Percentiles rank a stretch among this genome's conserved stretches.
Conservation (phyloP, 176 grass and related monocot species). For the Avena sativa region DNA sequence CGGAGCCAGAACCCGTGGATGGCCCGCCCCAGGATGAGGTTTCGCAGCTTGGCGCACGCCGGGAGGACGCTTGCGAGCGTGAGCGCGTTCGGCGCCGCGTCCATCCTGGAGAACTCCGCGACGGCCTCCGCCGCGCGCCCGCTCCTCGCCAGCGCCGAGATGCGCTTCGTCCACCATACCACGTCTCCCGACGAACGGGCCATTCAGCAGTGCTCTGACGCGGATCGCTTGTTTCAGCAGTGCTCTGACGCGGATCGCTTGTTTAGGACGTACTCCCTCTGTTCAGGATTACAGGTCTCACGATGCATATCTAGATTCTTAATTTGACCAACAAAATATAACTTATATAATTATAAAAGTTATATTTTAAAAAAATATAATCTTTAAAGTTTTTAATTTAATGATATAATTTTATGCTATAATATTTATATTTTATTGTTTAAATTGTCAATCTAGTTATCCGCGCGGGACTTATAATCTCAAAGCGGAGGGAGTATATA, state of each 20-base stretch:
- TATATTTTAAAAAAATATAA: too few species aligned
- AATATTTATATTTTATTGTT: too few species aligned
- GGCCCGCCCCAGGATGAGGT: slow-evolving; percentile 31
- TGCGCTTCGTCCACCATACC: slow-evolving; percentile 56
- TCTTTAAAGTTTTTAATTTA: too few species aligned
- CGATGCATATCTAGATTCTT: too few species aligned
- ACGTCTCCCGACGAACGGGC: slow-evolving; percentile 39
- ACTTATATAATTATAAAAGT: too few species aligned
- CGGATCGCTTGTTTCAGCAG: not conserved
- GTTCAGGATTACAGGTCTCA: too few species aligned
- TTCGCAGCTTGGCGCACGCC: slow-evolving; percentile 50
- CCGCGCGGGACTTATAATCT: too few species aligned
- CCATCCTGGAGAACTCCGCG: slow-evolving; percentile 50
- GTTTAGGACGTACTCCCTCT: not conserved
- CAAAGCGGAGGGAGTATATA: not conserved
- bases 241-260: not conserved
- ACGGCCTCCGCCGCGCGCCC: slow-evolving; percentile 57
- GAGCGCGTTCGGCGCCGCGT: slow-evolving; percentile 48
- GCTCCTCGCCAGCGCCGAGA: slow-evolving; percentile 53
- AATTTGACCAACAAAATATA: too few species aligned
- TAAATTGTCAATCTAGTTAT: too few species aligned
- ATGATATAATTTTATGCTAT: too few species aligned
- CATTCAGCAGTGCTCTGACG: not conserved
- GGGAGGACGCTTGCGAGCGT: slow-evolving; percentile 66
- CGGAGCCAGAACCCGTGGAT: slow-evolving; percentile 55